Evolutionary conservation across 345 rosid species (phyloP).

Genomic region (Moricandia arvensis): DNA sequence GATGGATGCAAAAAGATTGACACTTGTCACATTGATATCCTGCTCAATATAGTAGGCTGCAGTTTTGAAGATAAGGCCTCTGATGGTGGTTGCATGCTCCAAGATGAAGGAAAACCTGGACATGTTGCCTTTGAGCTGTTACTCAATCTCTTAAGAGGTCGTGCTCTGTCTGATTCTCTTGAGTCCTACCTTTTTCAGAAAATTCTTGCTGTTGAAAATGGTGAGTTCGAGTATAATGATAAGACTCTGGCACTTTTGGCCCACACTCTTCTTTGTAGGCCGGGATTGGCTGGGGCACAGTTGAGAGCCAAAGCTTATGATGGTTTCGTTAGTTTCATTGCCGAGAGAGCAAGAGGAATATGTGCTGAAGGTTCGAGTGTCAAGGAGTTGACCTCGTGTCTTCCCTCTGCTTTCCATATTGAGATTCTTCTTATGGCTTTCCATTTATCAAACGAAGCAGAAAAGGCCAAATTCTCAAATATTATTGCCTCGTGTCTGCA

Average conservation of each 20-base stretch:
- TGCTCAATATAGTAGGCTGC: slow-evolving; percentile 64
- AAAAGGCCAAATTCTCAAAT: slow-evolving; percentile 61
- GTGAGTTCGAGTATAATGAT: slow-evolving; percentile 59
- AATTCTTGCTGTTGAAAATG: slow-evolving; percentile 74
- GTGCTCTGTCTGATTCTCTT: slow-evolving; percentile 60
- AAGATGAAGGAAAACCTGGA: slow-evolving; percentile 62
- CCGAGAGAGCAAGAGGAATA: slow-evolving; percentile 51
- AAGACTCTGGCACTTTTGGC: slow-evolving; percentile 75
- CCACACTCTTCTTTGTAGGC: slow-evolving; percentile 58
- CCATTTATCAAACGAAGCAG: slow-evolving; percentile 75
- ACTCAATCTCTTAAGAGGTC: slow-evolving; percentile 58
- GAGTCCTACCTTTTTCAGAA: slow-evolving; percentile 71
- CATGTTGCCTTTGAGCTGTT: slow-evolving; percentile 71
- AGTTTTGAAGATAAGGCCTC: slow-evolving; percentile 54
- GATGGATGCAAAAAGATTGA: slow-evolving; percentile 67
- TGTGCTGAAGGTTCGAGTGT: slow-evolving; percentile 50
- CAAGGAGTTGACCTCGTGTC: slow-evolving; percentile 63
- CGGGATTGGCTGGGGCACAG: slow-evolving; percentile 60
- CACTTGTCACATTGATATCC: slow-evolving; percentile 64
- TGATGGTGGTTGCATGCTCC: slow-evolving; percentile 45
- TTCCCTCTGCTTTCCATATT: slow-evolving; percentile 84
- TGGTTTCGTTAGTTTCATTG: slow-evolving; percentile 58
- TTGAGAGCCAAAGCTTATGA: slow-evolving; percentile 63
- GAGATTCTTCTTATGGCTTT: slow-evolving; percentile 92
- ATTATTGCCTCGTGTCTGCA: slow-evolving; percentile 51